Evolutionary conservation across 2,329 filamentous ascomycete species (phyloP), one percentile per base, ranked within the genome.

Genomic region (Colletotrichum sp.): DNA sequence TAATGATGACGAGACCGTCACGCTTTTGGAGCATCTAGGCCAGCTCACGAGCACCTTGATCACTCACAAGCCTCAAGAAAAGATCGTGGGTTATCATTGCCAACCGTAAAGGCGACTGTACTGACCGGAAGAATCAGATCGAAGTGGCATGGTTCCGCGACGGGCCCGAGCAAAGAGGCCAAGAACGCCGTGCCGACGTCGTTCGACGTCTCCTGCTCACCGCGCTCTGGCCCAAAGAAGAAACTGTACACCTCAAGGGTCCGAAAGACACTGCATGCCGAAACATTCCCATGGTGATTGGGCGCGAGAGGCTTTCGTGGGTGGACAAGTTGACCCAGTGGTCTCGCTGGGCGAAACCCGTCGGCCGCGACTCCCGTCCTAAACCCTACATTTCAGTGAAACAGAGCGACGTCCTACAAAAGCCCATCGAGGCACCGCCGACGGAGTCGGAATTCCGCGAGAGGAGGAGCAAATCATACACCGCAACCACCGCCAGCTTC

Each of bases 401-500:
- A 18, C 62, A 80, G 12, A 9, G 32, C 30, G 71, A 52, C 6
- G 18, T 71, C 15, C 44, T 76, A 9, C 16, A 15, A 3, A 18
- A n/a, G 7, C 67, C 75, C 55, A n/a, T 71, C 74, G 10, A 63
- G 21, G 57, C 67, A 4, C 60, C n/a, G n/a, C 10, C 39, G 5
- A 52, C 13, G 13, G 62, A 39, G 9, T n/a, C 36, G 7, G 32
- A 67, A 12, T n/a, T 49, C n/a, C 12, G 18, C 18, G 13, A 36
- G 34, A 36, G 36, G 4, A 75, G 66, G 66, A 71, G 75, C 67
- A 71, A 62, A 55, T 24, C 21, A 30, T 75, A 62, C 39, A 62
- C n/a, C 30, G 21, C 72, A 12, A 86, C 87, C 2, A 81, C 79
- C 4, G 89, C 89, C 13, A 83, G 85, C 4, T 92, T 92, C 78